Evolutionary conservation across 345 rosid genomes (phyloP).

Genomic region (Populus deltoides): DNA sequence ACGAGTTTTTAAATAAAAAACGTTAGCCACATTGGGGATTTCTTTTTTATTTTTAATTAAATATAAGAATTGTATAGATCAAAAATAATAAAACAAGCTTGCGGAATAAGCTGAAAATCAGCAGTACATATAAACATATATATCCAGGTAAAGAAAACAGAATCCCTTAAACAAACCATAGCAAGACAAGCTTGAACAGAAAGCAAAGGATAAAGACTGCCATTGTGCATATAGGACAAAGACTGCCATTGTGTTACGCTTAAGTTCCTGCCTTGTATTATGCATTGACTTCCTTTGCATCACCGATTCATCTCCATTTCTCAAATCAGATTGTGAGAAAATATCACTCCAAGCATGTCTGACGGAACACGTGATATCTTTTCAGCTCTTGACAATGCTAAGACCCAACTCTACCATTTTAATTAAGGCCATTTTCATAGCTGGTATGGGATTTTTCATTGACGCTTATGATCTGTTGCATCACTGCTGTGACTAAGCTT

Average conservation of each 20-base stretch:
- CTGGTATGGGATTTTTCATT: slow-evolving; percentile 65
- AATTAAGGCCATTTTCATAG: slow-evolving; percentile 58
- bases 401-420: slow-evolving; percentile 61
- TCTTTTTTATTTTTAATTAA: too few species aligned
- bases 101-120: too few species aligned
- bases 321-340: not conserved
- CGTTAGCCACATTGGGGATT: slow-evolving; percentile 19
- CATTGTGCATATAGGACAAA: slow-evolving; percentile 12
- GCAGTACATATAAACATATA: too few species aligned
- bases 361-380: slow-evolving; percentile 36
- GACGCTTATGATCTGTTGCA: slow-evolving; percentile 71
- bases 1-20: not conserved
- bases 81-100: too few species aligned
- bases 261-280: slow-evolving; percentile 11
- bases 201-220: too few species aligned
- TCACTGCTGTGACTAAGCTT: slow-evolving; percentile 53
- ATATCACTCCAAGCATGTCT: slow-evolving; percentile 18
- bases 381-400: slow-evolving; percentile 57
- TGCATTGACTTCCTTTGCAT: not conserved
- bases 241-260: not conserved
- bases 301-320: not conserved
- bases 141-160: too few species aligned
- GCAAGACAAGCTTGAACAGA: too few species aligned
- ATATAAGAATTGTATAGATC: too few species aligned
- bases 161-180: too few species aligned